Evolutionary conservation across 257 asterid genomes (phyloP).

Genomic region (Solanum megistacrolobum): DNA sequence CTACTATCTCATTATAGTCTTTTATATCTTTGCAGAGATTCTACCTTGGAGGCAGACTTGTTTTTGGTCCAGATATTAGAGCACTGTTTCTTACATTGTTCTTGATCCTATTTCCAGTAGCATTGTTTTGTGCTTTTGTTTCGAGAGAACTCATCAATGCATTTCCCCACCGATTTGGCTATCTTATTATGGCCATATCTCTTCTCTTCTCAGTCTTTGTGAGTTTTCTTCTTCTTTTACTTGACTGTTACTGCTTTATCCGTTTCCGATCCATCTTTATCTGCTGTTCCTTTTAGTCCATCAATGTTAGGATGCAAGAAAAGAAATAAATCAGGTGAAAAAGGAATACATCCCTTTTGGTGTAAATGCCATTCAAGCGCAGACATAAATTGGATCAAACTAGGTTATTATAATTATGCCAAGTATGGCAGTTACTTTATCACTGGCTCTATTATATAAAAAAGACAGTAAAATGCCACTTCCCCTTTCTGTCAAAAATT

Average conservation of each 20-base stretch:
- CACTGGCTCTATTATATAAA: neutral
- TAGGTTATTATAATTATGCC: neutral
- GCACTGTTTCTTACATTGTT: slow-evolving; percentile 12
- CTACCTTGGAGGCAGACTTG: slow-evolving; percentile 20
- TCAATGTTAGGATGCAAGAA: neutral
- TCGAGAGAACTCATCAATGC: slow-evolving; percentile 5
- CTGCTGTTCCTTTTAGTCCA: neutral
- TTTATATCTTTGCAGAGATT: slow-evolving; percentile 13
- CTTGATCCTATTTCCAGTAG: slow-evolving; percentile 15
- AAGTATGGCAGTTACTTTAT: neutral
- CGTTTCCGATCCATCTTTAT: neutral
- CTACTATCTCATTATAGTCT: neutral
- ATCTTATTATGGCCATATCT: neutral
- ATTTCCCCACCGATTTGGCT: slow-evolving; percentile 7
- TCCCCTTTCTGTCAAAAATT: neutral
- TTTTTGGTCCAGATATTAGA: slow-evolving; percentile 24
- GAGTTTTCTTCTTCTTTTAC: neutral
- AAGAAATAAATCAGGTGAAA: neutral
- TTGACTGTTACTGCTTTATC: neutral
- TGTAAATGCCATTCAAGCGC: neutral
- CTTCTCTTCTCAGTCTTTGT: slow-evolving; percentile 7
- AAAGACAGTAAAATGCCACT: neutral
- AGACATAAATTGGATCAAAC: neutral
- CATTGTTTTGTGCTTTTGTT: slow-evolving; percentile 12
- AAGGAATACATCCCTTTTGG: neutral